Evolutionary conservation across 2,329 filamentous ascomycete genomes (phyloP), one percentile per base, ranked within the genome.

Genomic region (Aspergillus candidus): DNA sequence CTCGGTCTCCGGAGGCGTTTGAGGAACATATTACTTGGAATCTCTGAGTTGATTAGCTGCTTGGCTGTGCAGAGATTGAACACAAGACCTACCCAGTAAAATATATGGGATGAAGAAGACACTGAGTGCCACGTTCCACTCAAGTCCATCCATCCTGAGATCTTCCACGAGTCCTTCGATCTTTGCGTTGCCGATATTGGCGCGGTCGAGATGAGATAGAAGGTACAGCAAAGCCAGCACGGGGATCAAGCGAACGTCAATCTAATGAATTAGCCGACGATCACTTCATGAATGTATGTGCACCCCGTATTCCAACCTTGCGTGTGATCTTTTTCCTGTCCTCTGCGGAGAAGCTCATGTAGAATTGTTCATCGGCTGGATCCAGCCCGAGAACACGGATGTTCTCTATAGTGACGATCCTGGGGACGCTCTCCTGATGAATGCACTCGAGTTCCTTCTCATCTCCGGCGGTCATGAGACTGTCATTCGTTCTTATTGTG

Each of bases 131-230:
- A 47, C 41, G 14, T 55, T 60, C 35, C 54, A 60, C 46, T 59
- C 53, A 13, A 52, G 39, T 2, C 56, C 56, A 11, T 43, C 49
- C 15, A 60, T 40, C 4, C 50, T 38, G 13, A 60, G 38, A 17
- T 55, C 47, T 1, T 46, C 44, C 2, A 43, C 32, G 12, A 60
- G 38, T 12, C 57, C 57, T 38, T 54, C 55, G n/a, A 62, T 52
- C 14, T 59, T 56, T 3, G 59, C 59, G 44, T 62, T 62, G 11
- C 59, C 59, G 29, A 62, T 60, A 36, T 58, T 56, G 32, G 58
- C 54, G 35, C 59, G 41, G 37, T 61, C 59, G 5, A 62, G 38
- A 44, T 59, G 60, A 10, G 51, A 55, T 1, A 61, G 47, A 1
- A 61, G 42, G 43, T 62, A 61, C 4, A 54, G 22, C 11, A 46